Conservation (phyloP, 1,284 basidiomycete species). For the Peniophora sp. region DNA sequence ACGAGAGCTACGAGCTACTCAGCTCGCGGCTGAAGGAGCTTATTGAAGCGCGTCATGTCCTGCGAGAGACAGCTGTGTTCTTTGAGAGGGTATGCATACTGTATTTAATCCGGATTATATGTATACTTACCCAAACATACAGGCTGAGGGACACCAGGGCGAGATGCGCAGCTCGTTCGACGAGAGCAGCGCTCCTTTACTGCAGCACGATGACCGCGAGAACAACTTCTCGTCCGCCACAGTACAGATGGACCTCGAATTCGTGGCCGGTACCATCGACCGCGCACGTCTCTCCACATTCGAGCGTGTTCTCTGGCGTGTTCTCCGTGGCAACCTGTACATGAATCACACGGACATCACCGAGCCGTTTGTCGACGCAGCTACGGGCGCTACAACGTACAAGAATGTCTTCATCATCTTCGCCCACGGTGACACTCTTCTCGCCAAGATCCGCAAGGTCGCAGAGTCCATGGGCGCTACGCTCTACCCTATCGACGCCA, state of each 20-base stretch:
- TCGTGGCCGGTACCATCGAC: constrained; percentile 96
- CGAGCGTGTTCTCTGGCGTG: constrained; percentile 97
- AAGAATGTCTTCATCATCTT: constrained; percentile 99
- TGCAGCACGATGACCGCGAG: constrained; percentile 87
- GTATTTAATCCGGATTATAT: neutral
- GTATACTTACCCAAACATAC: constrained; percentile 7
- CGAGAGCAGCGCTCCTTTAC: constrained; percentile 84
- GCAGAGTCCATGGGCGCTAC: constrained; percentile 98
- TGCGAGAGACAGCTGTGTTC: constrained; percentile 94
- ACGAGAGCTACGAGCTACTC: constrained; percentile 85
- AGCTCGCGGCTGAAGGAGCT: constrained; percentile 85
- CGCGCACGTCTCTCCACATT: constrained; percentile 89
- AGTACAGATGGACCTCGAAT: constrained; percentile 86
- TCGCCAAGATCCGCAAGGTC: constrained; percentile 97
- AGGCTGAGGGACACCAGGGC: constrained; percentile 77
- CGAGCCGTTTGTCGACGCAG: constrained; percentile 87
- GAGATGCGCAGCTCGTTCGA: constrained; percentile 89
- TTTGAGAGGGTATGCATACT: constrained; percentile 69
- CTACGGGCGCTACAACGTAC: constrained; percentile 73
- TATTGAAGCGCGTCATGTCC: constrained; percentile 87
- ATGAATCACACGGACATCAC: constrained; percentile 99
- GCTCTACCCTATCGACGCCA: constrained; percentile 92
- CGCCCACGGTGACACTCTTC: constrained; percentile 88
- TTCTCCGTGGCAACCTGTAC: constrained; percentile 95
- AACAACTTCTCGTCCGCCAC: constrained; percentile 45